Evolutionary conservation across 306 rosid species (phyloP), one percentile per base, ranked within the genome.

Genomic region (Vigna radiata): DNA sequence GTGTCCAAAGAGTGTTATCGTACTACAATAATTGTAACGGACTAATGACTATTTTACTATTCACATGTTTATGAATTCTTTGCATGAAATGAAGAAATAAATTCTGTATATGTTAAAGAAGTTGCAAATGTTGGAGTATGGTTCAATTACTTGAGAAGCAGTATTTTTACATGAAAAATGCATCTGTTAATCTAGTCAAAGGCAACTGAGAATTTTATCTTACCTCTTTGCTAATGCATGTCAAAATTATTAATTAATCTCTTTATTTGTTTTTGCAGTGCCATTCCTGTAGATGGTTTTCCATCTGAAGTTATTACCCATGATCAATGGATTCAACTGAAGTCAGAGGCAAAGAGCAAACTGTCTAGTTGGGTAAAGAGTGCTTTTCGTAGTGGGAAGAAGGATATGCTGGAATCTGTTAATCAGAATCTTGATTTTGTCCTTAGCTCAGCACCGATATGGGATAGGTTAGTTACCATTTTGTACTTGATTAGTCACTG

Each of bases 361-460:
- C 13, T 92, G 44, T 82, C 96, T 72, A 83, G 91, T 72, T 92
- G 96, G 97, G 77, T 95, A 39, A 92, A 89, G 78, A 89, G 87
- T 62, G 83, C 96, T 62, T 79, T 95, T 69, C 74, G 77, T 23
- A 18, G 85, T 67, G 97, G 91, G 79, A 90, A 89, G 85, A 91
- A 90, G 59, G 97, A 88, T 71, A 87, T 37, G 77, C 86, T 87
- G 55, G 97, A 88, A 71, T 87, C 95, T 54, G 16, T 76, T 41
- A 83, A 75, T 73, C 89, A 90, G 82, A 88, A 89, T 84, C 90
- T 95, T 77, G 85, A 89, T 75, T 88, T 85, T 46, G 79, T 86
- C 47, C 88, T 95, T 62, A 77, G 86, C 86, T 88, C 97, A 4
- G 93, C 99, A 79, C 99, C 99, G 21, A 88, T 88, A 81, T 95